Evolutionary conservation across 352 stramenopile genomes (phyloP).

Genomic region (Phytopythium mirpurense): DNA sequence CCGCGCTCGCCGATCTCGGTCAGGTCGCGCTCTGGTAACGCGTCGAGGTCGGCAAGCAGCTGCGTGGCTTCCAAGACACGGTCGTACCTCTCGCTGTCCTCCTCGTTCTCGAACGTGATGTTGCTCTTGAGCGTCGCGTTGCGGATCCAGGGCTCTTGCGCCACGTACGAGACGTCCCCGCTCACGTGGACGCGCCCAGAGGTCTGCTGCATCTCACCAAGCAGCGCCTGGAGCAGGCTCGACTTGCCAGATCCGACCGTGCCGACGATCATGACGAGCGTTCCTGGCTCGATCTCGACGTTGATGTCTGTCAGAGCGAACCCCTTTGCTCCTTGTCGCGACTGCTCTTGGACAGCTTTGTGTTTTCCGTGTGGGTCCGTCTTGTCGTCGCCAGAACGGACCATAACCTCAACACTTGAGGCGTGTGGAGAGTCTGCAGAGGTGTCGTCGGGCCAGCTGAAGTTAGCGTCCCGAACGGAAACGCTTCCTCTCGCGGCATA

Average conservation of each 20-base stretch:
- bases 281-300: slow-evolving; percentile 55
- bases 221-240: slow-evolving; percentile 40
- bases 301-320: slow-evolving; percentile 30
- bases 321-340: too few relatives aligned
- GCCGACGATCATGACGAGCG: slow-evolving; percentile 51
- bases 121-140: slow-evolving; percentile 89
- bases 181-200: slow-evolving; percentile 16
- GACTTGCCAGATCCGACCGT: slow-evolving; percentile 49
- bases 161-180: slow-evolving; percentile 65
- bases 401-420: too few relatives aligned
- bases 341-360: too few relatives aligned
- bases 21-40: slow-evolving; percentile 39
- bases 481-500: slow-evolving; percentile 12
- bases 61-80: slow-evolving; percentile 30
- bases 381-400: too few relatives aligned
- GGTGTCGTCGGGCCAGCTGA: slow-evolving; percentile 36
- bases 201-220: slow-evolving; percentile 39
- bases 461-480: slow-evolving; percentile 14
- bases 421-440: too few relatives aligned
- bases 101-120: slow-evolving; percentile 73
- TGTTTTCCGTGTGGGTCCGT: too few relatives aligned
- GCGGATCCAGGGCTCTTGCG: slow-evolving; percentile 91
- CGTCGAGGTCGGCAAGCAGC: slow-evolving; percentile 31
- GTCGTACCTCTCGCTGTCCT: slow-evolving; percentile 30
- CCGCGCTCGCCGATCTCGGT: slow-evolving; percentile 91